These are phyloP conservation scores for Rosellinia necatrix DNA, from an alignment of 2,329 filamentous ascomycete genomes.

Conservation along the genomic window DNA sequence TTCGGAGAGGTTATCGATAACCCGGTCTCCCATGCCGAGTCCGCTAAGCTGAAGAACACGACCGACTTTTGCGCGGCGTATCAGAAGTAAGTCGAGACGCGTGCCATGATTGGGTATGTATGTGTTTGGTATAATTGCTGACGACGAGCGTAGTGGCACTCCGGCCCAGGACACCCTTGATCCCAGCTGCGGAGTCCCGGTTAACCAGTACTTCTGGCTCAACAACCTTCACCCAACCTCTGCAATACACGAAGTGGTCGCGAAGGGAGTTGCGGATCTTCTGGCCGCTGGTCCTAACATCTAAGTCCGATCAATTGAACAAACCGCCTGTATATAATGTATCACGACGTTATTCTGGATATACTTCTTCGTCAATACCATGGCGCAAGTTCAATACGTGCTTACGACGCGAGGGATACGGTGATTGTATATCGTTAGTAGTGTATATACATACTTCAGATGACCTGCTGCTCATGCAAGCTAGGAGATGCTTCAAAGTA, in stretches of 20 bases:
- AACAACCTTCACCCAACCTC: slow-evolving; percentile 68
- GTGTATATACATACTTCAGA: too few species aligned
- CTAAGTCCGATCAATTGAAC: slow-evolving; percentile 31
- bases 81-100: slow-evolving; percentile 50
- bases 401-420: too few species aligned
- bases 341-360: too few species aligned
- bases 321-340: background rate
- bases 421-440: too few species aligned
- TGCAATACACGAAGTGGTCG: slow-evolving; percentile 64
- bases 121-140: slow-evolving; percentile 18
- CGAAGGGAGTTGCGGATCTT: slow-evolving; percentile 50
- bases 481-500: too few species aligned
- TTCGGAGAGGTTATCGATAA: slow-evolving; percentile 59
- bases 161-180: slow-evolving; percentile 46
- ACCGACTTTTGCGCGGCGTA: slow-evolving; percentile 61
- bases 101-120: background rate
- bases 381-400: too few species aligned
- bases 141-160: slow-evolving; percentile 48
- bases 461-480: too few species aligned
- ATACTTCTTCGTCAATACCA: background rate
- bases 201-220: slow-evolving; percentile 69
- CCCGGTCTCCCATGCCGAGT: slow-evolving; percentile 54
- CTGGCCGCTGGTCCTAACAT: slow-evolving; percentile 47
- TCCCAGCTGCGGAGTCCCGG: slow-evolving; percentile 55
- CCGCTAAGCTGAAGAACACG: slow-evolving; percentile 57